Conservation (phyloP, 768 basidiomycete species). For the Kwoniella bestiolae region DNA sequence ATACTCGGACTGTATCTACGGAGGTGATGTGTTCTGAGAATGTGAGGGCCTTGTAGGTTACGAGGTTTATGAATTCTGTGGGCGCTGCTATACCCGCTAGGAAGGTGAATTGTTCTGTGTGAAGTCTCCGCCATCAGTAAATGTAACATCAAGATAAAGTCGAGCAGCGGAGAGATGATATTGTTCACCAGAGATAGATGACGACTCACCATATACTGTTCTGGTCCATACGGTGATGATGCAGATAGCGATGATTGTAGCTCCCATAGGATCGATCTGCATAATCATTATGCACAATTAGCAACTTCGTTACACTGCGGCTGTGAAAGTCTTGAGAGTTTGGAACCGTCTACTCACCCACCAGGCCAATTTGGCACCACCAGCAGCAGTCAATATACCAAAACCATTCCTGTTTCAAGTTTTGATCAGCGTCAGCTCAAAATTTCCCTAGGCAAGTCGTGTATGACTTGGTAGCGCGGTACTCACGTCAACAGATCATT, state of each 20-base stretch:
- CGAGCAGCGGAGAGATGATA: neutral
- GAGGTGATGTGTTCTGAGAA: conserved; percentile 84
- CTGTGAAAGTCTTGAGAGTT: conserved; percentile 62
- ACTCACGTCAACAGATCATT: conserved; percentile 84
- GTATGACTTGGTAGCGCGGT: too few relatives aligned
- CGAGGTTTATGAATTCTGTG: conserved; percentile 80
- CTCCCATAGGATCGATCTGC: conserved; percentile 54
- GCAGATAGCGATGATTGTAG: conserved; percentile 55
- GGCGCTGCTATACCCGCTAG: conserved; percentile 92
- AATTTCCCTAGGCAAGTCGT: too few relatives aligned
- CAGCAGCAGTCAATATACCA: conserved; percentile 59
- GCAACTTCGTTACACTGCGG: neutral
- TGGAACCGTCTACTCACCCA: conserved; percentile 64
- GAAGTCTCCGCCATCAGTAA: too few relatives aligned
- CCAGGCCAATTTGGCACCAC: conserved; percentile 59
- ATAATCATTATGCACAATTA: neutral
- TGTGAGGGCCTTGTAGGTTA: conserved; percentile 89
- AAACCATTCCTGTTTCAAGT: conserved; percentile 54
- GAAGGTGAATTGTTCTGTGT: conserved; percentile 71
- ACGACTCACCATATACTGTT: conserved; percentile 68
- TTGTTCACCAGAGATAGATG: too few relatives aligned
- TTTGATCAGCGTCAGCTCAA: too few relatives aligned
- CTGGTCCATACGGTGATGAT: conserved; percentile 77
- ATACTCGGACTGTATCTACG: conserved; percentile 90
- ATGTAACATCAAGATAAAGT: neutral